These are phyloP conservation scores for Coemansia sp. DNA, from an alignment of 192 early-diverging fungal genomes.

Conservation along the genomic window DNA sequence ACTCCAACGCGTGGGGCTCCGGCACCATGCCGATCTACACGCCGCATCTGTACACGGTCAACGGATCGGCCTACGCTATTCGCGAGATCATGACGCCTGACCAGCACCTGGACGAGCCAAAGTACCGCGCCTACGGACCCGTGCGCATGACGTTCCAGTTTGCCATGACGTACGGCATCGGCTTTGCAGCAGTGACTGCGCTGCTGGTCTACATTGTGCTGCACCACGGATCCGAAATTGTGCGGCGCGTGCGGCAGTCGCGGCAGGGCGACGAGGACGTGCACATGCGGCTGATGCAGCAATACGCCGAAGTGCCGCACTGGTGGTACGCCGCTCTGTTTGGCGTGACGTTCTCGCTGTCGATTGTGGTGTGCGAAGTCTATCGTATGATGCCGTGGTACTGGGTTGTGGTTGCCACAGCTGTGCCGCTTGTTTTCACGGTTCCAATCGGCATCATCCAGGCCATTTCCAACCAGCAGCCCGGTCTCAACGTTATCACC, in stretches of 20 bases:
- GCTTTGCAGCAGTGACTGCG: conserved; percentile 69
- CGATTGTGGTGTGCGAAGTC: conserved; percentile 48
- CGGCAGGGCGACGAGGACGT: conserved; percentile 68
- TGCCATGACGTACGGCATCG: conserved; percentile 68
- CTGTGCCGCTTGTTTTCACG: conserved; percentile 63
- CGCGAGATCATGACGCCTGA: conserved; percentile 60
- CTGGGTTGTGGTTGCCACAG: conserved; percentile 65
- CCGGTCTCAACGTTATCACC: conserved; percentile 81
- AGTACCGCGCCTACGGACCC: conserved; percentile 64
- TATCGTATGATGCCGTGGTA: conserved; percentile 66
- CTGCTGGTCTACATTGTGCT: conserved; percentile 68
- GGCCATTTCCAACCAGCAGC: conserved; percentile 73
- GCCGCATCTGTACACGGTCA: conserved; percentile 59
- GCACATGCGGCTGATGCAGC: conserved; percentile 70
- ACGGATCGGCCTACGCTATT: conserved; percentile 62
- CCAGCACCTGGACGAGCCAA: conserved; percentile 58
- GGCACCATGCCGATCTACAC: conserved; percentile 67
- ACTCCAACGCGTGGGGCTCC: conserved; percentile 63
- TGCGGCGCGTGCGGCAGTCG: conserved; percentile 60
- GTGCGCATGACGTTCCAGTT: conserved; percentile 73
- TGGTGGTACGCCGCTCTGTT: conserved; percentile 70
- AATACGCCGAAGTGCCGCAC: conserved; percentile 72
- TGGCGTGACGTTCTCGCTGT: conserved; percentile 37
- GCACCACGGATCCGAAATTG: conserved; percentile 70
- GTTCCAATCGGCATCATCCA: conserved; percentile 82